Percentiles rank a stretch among this genome's conserved stretches.
phyloP scores from a whole-genome alignment of 441 rosid species.

The Syzygium syzygioides region DNA sequence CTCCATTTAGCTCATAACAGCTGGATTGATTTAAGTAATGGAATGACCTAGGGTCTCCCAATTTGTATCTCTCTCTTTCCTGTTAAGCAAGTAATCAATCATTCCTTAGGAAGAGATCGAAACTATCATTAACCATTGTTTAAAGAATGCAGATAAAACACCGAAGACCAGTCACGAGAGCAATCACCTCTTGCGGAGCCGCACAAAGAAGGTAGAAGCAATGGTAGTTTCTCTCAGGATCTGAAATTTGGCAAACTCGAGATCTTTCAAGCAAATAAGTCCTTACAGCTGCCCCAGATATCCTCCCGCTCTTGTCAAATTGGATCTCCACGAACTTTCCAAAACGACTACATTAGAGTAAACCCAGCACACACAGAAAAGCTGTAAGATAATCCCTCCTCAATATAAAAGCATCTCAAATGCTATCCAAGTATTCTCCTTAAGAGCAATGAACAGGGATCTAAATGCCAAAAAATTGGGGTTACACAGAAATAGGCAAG shows the following conservation, averaged over 20 bases:
- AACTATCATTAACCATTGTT: neutral
- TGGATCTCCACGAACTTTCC: conserved; percentile 99
- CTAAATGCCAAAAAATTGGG: neutral
- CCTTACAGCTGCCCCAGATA: conserved; percentile 98
- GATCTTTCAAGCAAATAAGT: conserved; percentile 99
- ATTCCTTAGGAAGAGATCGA: neutral
- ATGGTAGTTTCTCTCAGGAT: conserved; percentile 98
- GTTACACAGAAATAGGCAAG: neutral
- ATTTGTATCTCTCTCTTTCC: conserved; percentile 83
- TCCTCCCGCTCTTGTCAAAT: conserved; percentile 96
- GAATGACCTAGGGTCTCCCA: conserved; percentile 62
- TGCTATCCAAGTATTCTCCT: neutral
- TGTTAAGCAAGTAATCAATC: conserved; percentile 21
- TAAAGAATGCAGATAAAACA: neutral
- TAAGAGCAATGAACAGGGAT: neutral
- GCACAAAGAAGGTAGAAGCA: conserved; percentile 98
- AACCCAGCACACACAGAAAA: neutral
- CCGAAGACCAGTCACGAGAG: conserved; percentile 8
- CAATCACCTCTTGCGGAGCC: conserved; percentile 91
- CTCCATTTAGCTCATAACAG: conserved; percentile 82
- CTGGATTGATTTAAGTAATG: conserved; percentile 93
- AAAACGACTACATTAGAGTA: conserved; percentile 76
- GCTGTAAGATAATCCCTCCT: neutral
- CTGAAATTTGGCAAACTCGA: conserved; percentile 98
- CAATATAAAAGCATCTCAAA: neutral